Evolutionary conservation across 768 basidiomycete genomes (phyloP).

Genomic region (Sarcomyxa edulis): DNA sequence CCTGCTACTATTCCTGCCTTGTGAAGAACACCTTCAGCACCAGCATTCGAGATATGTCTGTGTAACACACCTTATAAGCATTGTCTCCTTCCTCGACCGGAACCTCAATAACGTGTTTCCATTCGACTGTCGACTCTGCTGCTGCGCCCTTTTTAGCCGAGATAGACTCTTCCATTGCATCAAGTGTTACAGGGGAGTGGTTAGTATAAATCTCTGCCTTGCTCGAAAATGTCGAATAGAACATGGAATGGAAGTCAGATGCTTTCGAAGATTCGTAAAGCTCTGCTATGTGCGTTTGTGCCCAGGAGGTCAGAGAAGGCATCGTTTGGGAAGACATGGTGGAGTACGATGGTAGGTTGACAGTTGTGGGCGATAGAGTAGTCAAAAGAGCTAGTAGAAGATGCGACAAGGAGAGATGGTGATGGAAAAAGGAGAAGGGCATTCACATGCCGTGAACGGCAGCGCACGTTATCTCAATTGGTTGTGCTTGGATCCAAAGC

Average conservation of each 20-base stretch:
- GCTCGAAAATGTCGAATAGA: conserved; percentile 26
- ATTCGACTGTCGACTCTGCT: conserved; percentile 27
- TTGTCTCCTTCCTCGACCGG: conserved; percentile 9
- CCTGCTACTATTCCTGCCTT: conserved; percentile 35
- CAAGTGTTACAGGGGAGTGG: conserved; percentile 18
- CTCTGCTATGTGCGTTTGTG: too few species aligned
- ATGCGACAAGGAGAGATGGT: too few species aligned
- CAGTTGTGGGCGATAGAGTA: too few species aligned
- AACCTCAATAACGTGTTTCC: conserved; percentile 29
- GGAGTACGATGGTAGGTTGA: too few species aligned
- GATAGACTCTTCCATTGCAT: conserved; percentile 22
- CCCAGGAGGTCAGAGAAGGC: too few species aligned
- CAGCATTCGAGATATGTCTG: background rate
- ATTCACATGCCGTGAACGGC: too few species aligned
- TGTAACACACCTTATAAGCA: conserved; percentile 5
- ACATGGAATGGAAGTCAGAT: conserved; percentile 12
- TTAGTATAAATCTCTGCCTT: conserved; percentile 26
- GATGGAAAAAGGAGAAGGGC: too few species aligned
- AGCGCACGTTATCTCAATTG: too few species aligned
- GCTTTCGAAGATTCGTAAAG: too few species aligned
- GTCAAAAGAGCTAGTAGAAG: too few species aligned
- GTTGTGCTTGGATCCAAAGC: too few species aligned
- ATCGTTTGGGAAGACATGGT: too few species aligned
- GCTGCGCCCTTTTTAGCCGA: conserved; percentile 11
- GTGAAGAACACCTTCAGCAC: background rate